A percentile compares a stretch with the other conserved stretches of the same genome.
Evolutionary conservation across 2,329 filamentous ascomycete species (phyloP).

Genomic region (Diaporthe velutina): DNA sequence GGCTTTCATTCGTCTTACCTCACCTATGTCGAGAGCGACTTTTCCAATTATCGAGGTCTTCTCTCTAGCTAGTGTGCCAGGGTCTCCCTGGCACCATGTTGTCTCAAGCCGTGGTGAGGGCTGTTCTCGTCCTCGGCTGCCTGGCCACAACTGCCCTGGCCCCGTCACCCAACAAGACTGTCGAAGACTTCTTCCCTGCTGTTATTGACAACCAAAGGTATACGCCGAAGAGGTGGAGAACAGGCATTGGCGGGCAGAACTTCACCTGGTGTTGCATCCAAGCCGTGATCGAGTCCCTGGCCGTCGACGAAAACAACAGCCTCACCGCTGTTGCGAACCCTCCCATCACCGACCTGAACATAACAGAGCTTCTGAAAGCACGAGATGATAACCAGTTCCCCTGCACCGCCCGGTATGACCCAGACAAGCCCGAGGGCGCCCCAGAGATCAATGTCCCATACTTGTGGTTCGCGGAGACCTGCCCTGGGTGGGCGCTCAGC

Average conservation of each 20-base stretch:
- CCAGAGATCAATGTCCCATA: slow-evolving; percentile 43
- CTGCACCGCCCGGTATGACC: slow-evolving; percentile 43
- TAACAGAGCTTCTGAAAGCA: slow-evolving; percentile 7
- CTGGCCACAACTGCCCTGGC: not conserved
- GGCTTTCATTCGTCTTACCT: too few relatives aligned
- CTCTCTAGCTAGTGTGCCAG: not conserved
- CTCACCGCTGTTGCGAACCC: slow-evolving; percentile 36
- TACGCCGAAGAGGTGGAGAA: slow-evolving; percentile 3
- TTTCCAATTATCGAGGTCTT: not conserved
- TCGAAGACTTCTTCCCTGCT: not conserved
- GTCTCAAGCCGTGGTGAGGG: not conserved
- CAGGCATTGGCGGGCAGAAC: slow-evolving; percentile 42
- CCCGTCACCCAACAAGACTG: not conserved
- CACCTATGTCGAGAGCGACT: not conserved
- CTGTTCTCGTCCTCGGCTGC: not conserved
- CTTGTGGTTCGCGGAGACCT: slow-evolving; percentile 40
- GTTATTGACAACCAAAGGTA: not conserved
- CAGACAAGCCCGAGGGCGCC: slow-evolving; percentile 39
- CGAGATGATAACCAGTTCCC: slow-evolving; percentile 42
- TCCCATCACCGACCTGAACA: slow-evolving; percentile 21
- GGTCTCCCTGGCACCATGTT: not conserved
- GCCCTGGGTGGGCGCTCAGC: slow-evolving; percentile 45
- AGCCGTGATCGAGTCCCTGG: slow-evolving; percentile 41
- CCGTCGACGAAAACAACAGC: slow-evolving; percentile 31
- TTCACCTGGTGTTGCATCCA: slow-evolving; percentile 45